Evolutionary conservation across 768 basidiomycete genomes (phyloP).

Genomic region (Lactarius indigo): DNA sequence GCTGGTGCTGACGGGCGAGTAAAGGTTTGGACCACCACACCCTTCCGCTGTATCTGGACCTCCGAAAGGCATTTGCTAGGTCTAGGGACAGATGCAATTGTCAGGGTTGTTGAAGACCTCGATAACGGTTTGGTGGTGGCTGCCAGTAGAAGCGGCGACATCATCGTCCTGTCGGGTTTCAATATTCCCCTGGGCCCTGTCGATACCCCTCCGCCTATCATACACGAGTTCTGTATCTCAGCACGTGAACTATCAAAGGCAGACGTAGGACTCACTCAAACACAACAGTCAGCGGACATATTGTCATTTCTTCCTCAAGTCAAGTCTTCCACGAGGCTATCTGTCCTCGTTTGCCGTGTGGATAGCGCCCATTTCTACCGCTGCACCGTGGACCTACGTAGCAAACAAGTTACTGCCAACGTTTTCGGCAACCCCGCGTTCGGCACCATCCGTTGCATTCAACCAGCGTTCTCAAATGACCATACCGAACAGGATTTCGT

Average conservation of each 20-base stretch:
- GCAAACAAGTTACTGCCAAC: conserved; percentile 33
- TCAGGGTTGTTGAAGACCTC: conserved; percentile 46
- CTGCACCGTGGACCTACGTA: conserved; percentile 37
- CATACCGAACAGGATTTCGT: conserved; percentile 46
- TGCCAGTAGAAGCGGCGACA: conserved; percentile 54
- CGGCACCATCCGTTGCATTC: conserved; percentile 48
- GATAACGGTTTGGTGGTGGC: conserved; percentile 45
- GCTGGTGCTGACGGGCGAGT: conserved; percentile 60
- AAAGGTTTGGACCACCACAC: conserved; percentile 69
- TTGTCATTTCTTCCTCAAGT: conserved; percentile 16
- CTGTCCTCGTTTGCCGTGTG: conserved; percentile 51
- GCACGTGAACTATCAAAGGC: background rate
- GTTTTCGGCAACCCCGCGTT: conserved; percentile 51
- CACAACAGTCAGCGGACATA: background rate
- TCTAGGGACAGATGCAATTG: conserved; percentile 46
- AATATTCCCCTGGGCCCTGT: conserved; percentile 21
- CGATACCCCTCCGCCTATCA: background rate
- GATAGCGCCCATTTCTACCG: conserved; percentile 53
- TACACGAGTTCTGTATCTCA: conserved; percentile 13
- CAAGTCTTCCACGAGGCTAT: conserved; percentile 16
- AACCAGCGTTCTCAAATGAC: conserved; percentile 45
- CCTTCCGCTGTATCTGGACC: conserved; percentile 59
- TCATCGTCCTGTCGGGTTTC: conserved; percentile 54
- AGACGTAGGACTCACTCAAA: background rate
- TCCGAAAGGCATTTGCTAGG: conserved; percentile 39